Percentiles rank a stretch among this genome's conserved stretches.
Conservation (phyloP, 2,329 filamentous ascomycete species). For the Diplodia intermedia region DNA sequence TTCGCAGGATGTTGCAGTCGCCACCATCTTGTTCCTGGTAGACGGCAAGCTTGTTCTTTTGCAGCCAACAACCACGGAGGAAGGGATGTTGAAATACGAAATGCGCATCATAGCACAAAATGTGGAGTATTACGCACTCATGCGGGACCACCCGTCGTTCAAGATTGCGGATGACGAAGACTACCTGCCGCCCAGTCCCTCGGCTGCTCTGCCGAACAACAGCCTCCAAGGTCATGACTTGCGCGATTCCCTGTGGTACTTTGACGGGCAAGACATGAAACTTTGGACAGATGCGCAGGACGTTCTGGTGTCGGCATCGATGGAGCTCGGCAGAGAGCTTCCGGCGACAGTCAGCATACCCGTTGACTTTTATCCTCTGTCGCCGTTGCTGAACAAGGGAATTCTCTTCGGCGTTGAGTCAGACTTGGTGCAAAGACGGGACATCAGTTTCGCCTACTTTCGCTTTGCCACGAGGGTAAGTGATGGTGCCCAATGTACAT, state of each 20-base stretch:
- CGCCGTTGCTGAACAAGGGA: conserved; percentile 84
- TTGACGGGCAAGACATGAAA: conserved; percentile 85
- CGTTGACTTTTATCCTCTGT: conserved; percentile 95
- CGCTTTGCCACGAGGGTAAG: conserved; percentile 85
- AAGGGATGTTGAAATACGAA: conserved; percentile 91
- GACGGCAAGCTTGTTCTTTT: conserved; percentile 95
- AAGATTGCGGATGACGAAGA: conserved; percentile 56
- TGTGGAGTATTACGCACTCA: conserved; percentile 92
- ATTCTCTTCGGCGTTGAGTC: conserved; percentile 90
- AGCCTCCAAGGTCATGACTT: conserved; percentile 62
- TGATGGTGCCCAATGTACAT: conserved; percentile 26
- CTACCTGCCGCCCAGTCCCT: conserved; percentile 54
- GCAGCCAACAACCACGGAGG: conserved; percentile 82
- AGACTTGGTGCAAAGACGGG: conserved; percentile 89
- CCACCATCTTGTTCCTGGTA: conserved; percentile 93
- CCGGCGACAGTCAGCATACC: conserved; percentile 77
- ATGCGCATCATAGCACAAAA: conserved; percentile 97
- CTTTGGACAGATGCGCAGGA: conserved; percentile 90
- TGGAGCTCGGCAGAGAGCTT: conserved; percentile 71
- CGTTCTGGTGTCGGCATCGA: conserved; percentile 73
- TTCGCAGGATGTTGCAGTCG: conserved; percentile 91
- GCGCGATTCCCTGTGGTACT: conserved; percentile 90
- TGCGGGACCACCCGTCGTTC: conserved; percentile 77
- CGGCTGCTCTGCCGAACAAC: conserved; percentile 51
- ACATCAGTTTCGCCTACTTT: conserved; percentile 89